Conservation (phyloP, 495 filamentous ascomycete species). For the Neurospora intermedia region DNA sequence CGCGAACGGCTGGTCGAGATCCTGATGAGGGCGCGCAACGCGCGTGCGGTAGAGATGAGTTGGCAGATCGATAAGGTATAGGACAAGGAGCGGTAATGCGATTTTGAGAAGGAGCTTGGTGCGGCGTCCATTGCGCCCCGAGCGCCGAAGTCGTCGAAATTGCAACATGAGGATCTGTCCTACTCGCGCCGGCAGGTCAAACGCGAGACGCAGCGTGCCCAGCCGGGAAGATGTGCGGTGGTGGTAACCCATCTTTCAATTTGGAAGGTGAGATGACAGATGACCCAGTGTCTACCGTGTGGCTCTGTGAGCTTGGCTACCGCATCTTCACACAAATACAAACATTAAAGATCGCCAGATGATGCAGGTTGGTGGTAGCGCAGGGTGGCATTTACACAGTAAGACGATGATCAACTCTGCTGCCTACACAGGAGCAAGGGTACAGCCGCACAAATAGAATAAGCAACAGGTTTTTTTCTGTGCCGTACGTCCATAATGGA, state of each 20-base stretch:
- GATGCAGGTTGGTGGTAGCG: not conserved
- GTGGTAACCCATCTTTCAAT: not conserved
- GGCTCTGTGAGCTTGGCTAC: not conserved
- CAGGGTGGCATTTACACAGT: not conserved
- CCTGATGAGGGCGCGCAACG: constrained; percentile 22
- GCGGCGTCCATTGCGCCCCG: not conserved
- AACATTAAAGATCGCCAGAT: not conserved
- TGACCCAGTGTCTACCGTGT: not conserved
- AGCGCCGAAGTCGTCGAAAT: not conserved
- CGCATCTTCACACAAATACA: not conserved
- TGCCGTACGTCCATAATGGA: not conserved
- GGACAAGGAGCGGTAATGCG: not conserved
- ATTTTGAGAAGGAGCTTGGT: not conserved
- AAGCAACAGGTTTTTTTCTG: not conserved
- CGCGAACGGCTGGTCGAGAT: constrained; percentile 34
- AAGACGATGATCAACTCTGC: not conserved
- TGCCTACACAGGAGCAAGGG: not conserved
- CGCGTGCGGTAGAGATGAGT: constrained; percentile 18
- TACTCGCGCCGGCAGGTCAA: not conserved
- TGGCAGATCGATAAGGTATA: constrained; percentile 19
- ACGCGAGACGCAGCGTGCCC: not conserved
- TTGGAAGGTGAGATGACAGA: not conserved
- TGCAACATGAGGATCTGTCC: not conserved
- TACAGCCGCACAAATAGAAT: not conserved
- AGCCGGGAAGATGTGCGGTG: not conserved